phyloP scores from a whole-genome alignment of 2,329 filamentous ascomycete species.

The Microsporum audouinii region DNA sequence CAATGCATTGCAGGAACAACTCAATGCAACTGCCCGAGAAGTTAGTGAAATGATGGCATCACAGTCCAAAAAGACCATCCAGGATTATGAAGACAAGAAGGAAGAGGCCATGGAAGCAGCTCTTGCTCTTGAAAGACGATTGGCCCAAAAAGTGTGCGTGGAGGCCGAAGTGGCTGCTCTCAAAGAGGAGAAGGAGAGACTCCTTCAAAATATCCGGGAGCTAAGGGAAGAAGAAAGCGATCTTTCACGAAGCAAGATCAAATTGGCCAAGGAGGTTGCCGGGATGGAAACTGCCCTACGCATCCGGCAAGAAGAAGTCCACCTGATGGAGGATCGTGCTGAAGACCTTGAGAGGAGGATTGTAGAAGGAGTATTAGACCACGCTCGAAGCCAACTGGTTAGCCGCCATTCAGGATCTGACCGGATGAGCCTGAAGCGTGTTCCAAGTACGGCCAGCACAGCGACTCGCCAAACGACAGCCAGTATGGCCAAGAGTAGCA shows the following conservation, averaged over 20 bases:
- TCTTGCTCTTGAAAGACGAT: slow-evolving; percentile 66
- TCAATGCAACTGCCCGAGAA: slow-evolving; percentile 71
- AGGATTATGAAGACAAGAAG: slow-evolving; percentile 69
- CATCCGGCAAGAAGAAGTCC: slow-evolving; percentile 80
- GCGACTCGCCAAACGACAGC: slow-evolving; percentile 27
- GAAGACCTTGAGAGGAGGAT: slow-evolving; percentile 85
- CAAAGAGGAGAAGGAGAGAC: slow-evolving; percentile 50
- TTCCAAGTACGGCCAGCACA: slow-evolving; percentile 36
- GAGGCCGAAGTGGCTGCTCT: slow-evolving; percentile 42
- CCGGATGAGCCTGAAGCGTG: slow-evolving; percentile 42
- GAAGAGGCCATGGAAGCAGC: slow-evolving; percentile 69
- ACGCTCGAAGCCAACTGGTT: slow-evolving; percentile 72
- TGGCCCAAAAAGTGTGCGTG: slow-evolving; percentile 53
- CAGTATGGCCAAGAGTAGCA: slow-evolving; percentile 28
- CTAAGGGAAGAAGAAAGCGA: slow-evolving; percentile 48
- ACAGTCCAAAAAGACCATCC: slow-evolving; percentile 61
- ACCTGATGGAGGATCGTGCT: slow-evolving; percentile 79
- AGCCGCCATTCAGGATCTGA: slow-evolving; percentile 51
- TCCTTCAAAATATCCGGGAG: slow-evolving; percentile 45
- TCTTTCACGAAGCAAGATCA: slow-evolving; percentile 64
- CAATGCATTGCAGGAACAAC: slow-evolving; percentile 72
- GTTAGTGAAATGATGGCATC: slow-evolving; percentile 69
- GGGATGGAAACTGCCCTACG: slow-evolving; percentile 82
- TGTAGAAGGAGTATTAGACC: slow-evolving; percentile 88
- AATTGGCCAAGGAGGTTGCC: slow-evolving; percentile 73